phyloP scores from a whole-genome alignment of 1,139 yeast species.

The Sugiyamaella sp. region DNA sequence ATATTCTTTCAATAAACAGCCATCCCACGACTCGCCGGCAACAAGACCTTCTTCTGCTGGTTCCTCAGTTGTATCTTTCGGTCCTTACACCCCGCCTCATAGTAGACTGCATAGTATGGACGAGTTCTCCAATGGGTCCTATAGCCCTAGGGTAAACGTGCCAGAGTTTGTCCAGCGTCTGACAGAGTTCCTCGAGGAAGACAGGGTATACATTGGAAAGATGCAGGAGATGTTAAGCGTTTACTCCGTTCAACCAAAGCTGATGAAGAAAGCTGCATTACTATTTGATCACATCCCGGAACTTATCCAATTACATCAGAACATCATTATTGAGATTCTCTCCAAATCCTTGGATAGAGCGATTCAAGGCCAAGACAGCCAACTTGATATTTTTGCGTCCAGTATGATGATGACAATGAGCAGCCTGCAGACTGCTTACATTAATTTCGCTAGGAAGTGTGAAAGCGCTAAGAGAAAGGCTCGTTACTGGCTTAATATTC shows the following conservation, averaged over 20 bases:
- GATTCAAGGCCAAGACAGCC: slow-evolving; percentile 20
- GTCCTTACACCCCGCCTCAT: slow-evolving; percentile 16
- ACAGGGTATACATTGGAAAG: slow-evolving; percentile 29
- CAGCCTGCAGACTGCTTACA: slow-evolving; percentile 5
- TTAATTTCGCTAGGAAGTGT: slow-evolving; percentile 14
- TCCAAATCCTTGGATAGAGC: slow-evolving; percentile 28
- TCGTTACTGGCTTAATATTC: slow-evolving; percentile 19
- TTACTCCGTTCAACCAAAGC: slow-evolving; percentile 26
- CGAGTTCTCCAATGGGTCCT: slow-evolving; percentile 29
- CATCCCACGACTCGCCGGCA: not conserved
- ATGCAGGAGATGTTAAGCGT: slow-evolving; percentile 33
- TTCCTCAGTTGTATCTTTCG: slow-evolving; percentile 6
- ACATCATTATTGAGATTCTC: slow-evolving; percentile 28
- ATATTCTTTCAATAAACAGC: not conserved
- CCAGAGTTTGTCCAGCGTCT: slow-evolving; percentile 12
- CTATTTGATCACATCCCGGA: slow-evolving; percentile 34
- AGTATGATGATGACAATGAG: slow-evolving; percentile 13
- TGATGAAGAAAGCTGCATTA: slow-evolving; percentile 24
- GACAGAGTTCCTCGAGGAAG: slow-evolving; percentile 31
- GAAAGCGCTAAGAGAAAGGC: slow-evolving; percentile 18
- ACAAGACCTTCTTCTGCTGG: slow-evolving; percentile 10
- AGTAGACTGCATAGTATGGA: slow-evolving; percentile 29
- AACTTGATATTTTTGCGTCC: slow-evolving; percentile 18
- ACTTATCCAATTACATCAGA: slow-evolving; percentile 33
- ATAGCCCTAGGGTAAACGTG: slow-evolving; percentile 9